Evolutionary conservation across 257 asterid species (phyloP).

Genomic region (Nicotiana benthamiana): DNA sequence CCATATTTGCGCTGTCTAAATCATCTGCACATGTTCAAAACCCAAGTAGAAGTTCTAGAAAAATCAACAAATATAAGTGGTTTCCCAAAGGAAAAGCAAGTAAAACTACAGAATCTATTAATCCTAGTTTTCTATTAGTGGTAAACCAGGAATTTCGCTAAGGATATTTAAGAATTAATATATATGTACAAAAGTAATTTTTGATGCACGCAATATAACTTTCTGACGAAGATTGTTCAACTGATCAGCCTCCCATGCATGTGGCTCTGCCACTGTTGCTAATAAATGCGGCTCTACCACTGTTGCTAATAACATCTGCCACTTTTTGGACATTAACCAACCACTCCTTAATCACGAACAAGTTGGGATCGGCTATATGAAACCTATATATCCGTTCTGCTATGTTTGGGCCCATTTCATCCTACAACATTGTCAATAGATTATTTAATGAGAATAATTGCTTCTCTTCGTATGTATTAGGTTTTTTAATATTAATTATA

Average conservation of each 20-base stretch:
- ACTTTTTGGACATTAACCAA: background rate
- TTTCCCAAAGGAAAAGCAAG: background rate
- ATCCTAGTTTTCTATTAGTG: background rate
- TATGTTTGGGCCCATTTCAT: background rate
- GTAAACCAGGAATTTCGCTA: too few relatives aligned
- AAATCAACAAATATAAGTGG: background rate
- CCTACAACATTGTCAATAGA: background rate
- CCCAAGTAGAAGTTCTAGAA: background rate
- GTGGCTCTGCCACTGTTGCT: too few relatives aligned
- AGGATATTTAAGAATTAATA: too few relatives aligned
- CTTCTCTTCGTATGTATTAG: too few relatives aligned
- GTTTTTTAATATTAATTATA: too few relatives aligned
- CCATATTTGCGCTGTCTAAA: constrained; percentile 27
- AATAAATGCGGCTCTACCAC: too few relatives aligned
- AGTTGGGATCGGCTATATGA: background rate
- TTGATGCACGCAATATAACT: too few relatives aligned
- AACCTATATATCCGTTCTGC: background rate
- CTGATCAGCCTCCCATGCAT: too few relatives aligned
- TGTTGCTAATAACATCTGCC: background rate
- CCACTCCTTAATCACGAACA: background rate
- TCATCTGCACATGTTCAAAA: constrained; percentile 5
- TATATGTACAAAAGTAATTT: too few relatives aligned
- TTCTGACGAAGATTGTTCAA: too few relatives aligned
- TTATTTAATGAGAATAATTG: background rate
- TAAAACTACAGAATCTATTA: background rate